Percentiles rank a stretch among this genome's conserved stretches.
Evolutionary conservation across 1,139 yeast species (phyloP).

Genomic region (Zygosaccharomyces sapae): DNA sequence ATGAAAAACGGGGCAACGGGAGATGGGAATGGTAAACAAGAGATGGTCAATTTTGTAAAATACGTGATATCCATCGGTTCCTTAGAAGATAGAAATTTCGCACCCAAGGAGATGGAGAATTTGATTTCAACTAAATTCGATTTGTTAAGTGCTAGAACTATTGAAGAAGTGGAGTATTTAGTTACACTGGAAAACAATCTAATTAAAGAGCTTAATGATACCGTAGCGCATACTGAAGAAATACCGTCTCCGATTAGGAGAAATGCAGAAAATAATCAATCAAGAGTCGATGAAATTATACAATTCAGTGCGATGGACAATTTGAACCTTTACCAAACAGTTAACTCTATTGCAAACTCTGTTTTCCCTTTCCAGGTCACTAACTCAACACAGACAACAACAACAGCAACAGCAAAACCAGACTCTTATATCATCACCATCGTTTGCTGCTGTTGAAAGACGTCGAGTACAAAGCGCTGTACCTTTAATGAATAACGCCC

Average conservation of each 20-base stretch:
- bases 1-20: conserved; percentile 1
- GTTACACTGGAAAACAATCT: conserved; percentile 38
- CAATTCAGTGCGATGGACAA: conserved; percentile 35
- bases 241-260: neutral
- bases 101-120: conserved; percentile 23
- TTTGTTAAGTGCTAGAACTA: conserved; percentile 70
- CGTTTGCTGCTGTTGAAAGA: conserved; percentile 23
- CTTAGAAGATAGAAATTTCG: conserved; percentile 24
- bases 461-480: conserved; percentile 26
- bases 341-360: conserved; percentile 34
- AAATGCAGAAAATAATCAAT: neutral
- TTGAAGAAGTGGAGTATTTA: conserved; percentile 59
- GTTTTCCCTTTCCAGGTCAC: conserved; percentile 33
- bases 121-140: conserved; percentile 54
- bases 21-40: conserved; percentile 17
- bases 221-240: neutral
- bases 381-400: conserved; percentile 14
- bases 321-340: conserved; percentile 35
- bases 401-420: conserved; percentile 7
- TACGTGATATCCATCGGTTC: conserved; percentile 42
- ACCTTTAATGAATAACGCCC: conserved; percentile 11
- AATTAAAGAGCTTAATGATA: conserved; percentile 24
- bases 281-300: conserved; percentile 1
- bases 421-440: conserved; percentile 22
- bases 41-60: conserved; percentile 38